Evolutionary conservation across 2,329 filamentous ascomycete species (phyloP).

Genomic region (Penicillium sp.): DNA sequence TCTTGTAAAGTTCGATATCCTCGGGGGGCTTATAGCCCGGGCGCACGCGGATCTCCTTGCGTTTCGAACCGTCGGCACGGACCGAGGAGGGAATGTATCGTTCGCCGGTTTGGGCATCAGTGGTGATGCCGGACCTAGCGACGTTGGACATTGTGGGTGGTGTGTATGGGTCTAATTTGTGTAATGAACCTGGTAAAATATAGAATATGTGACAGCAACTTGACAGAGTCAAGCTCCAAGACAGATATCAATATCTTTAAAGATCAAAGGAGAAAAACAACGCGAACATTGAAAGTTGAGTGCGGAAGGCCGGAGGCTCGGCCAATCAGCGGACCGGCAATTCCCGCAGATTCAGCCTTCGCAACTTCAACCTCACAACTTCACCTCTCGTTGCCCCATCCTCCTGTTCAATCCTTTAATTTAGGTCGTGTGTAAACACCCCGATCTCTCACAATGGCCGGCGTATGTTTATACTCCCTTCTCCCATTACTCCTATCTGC

Average conservation of each 20-base stretch:
- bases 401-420: constrained; percentile 1
- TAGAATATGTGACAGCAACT: not conserved
- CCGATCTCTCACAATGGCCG: constrained; percentile 54
- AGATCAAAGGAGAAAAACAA: constrained; percentile 11
- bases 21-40: constrained; percentile 93
- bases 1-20: constrained; percentile 95
- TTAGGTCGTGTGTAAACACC: constrained; percentile 19
- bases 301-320: constrained; percentile 28
- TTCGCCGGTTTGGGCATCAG: constrained; percentile 70
- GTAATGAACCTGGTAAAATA: not conserved
- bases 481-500: constrained; percentile 8
- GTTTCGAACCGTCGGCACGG: constrained; percentile 83
- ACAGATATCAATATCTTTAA: constrained; percentile 1
- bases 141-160: constrained; percentile 16
- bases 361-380: constrained; percentile 32
- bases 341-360: constrained; percentile 38
- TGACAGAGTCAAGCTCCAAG: constrained; percentile 4
- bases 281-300: constrained; percentile 7
- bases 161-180: not conserved
- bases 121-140: constrained; percentile 65
- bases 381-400: constrained; percentile 14
- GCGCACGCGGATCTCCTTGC: constrained; percentile 89
- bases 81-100: constrained; percentile 85
- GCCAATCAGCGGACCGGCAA: constrained; percentile 41
- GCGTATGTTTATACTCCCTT: constrained; percentile 23